These are phyloP conservation scores for Podospora conica DNA, from an alignment of 495 filamentous ascomycete species.

Conservation along the genomic window DNA sequence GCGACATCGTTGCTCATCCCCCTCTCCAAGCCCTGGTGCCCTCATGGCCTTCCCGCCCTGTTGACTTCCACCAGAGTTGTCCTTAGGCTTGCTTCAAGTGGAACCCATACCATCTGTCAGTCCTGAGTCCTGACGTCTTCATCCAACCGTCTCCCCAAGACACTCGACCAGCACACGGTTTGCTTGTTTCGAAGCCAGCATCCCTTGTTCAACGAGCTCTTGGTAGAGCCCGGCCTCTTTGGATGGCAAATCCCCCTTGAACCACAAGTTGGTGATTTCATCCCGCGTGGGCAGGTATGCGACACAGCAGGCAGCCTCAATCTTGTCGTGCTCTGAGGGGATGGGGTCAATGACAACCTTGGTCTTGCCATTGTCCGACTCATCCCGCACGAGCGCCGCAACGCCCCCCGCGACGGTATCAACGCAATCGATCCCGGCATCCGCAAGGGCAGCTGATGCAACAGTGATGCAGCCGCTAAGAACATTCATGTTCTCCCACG, in stretches of 20 bases:
- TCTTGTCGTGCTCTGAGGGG: conserved; percentile 69
- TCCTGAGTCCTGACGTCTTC: conserved; percentile 2
- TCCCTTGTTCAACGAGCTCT: conserved; percentile 37
- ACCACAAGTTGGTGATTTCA: conserved; percentile 90
- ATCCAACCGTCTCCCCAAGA: conserved; percentile 31
- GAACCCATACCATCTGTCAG: neutral
- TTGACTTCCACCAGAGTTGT: neutral
- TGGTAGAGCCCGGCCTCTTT: conserved; percentile 36
- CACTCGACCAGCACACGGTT: conserved; percentile 38
- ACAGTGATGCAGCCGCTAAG: conserved; percentile 89
- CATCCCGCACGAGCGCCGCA: conserved; percentile 62
- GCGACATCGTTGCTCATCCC: neutral
- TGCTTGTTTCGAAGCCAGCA: conserved; percentile 37
- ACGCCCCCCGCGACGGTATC: conserved; percentile 87
- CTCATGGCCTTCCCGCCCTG: neutral
- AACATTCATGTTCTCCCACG: conserved; percentile 73
- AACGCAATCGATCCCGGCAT: conserved; percentile 93
- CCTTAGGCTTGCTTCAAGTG: neutral
- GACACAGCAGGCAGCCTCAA: conserved; percentile 79
- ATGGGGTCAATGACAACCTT: conserved; percentile 74
- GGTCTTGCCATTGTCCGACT: conserved; percentile 29
- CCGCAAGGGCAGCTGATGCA: conserved; percentile 88
- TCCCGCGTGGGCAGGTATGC: conserved; percentile 82
- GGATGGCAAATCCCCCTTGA: conserved; percentile 60
- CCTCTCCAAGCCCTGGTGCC: neutral